phyloP scores from a whole-genome alignment of 805 yeast species.

The Wickerhamomyces pijperi region DNA sequence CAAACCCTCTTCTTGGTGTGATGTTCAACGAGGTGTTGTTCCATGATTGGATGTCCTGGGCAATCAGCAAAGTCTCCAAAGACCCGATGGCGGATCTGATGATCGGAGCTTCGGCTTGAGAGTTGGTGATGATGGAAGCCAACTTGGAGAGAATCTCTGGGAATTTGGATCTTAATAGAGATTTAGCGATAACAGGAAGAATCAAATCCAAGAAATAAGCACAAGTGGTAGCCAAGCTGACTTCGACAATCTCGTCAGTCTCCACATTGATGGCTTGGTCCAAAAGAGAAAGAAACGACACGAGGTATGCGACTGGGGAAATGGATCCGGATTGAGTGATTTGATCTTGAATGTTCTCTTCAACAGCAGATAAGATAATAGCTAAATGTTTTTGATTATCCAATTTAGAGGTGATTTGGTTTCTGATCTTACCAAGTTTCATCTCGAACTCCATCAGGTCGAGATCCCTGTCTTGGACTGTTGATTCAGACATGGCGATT shows the following conservation, averaged over 20 bases:
- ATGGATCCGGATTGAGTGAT: constrained; percentile 22
- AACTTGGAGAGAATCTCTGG: constrained; percentile 66
- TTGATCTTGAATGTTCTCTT: constrained; percentile 56
- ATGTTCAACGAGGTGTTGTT: constrained; percentile 34
- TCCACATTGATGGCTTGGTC: constrained; percentile 53
- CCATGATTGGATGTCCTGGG: constrained; percentile 82
- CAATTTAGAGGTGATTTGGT: constrained; percentile 66
- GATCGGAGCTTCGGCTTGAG: constrained; percentile 67
- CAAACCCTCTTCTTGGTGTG: constrained; percentile 70
- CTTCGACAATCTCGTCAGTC: constrained; percentile 42
- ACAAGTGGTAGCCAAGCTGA: constrained; percentile 58
- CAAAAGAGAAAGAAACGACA: constrained; percentile 70
- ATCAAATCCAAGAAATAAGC: constrained; percentile 75
- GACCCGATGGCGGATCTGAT: constrained; percentile 79
- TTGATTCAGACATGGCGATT: neutral
- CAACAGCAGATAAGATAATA: constrained; percentile 76
- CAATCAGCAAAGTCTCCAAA: constrained; percentile 63
- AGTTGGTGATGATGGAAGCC: constrained; percentile 68
- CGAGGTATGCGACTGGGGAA: constrained; percentile 73
- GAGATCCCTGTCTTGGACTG: constrained; percentile 11
- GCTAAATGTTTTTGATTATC: constrained; percentile 84
- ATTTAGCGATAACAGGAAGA: constrained; percentile 60
- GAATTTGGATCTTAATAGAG: constrained; percentile 63
- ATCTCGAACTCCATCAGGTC: constrained; percentile 32
- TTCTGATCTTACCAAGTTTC: constrained; percentile 56